Base-by-base conservation (phyloP, 441 rosid species). In the Adansonia grandidieri region DNA sequence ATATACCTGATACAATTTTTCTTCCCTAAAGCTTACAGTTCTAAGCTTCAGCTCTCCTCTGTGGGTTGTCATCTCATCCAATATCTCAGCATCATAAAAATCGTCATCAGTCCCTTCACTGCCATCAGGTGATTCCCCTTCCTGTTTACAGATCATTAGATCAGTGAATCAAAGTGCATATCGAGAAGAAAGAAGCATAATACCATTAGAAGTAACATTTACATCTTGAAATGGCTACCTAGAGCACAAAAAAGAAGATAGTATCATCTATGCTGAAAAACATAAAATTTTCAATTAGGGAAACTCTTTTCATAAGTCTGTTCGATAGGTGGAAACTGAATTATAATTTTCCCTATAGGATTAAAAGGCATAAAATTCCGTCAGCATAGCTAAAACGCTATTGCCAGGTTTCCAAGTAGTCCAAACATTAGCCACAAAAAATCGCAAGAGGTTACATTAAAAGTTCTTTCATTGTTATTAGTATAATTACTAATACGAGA, bases 31-130 rank as follows among this genome's bases (percentile, higher is more conserved):
- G 87, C 89, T 90, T 60, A 84, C 28, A 68, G 92, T 84, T 88
- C 97, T 91, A 79, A 71, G 87, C 85, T 89, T 93, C 83, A 91
- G 77, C 84, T 92, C 97, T 65, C 97, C 98, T 81, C 96, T 89
- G 73, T 80, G 80, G 32, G 98, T 93, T 42, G 97, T 95, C 84
- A 93, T 84, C 80, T 89, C 92, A 71, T 93, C 97, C 60, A 93
- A 77, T 73, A 93, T 77, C 86, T 95, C 98, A 20, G 91, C 85
- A 77, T 91, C 93, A 50, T 78, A 86, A 73, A 84, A 80, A 67
- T 88, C 90, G 15, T 83, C 89, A 19, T 85, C 85, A 24, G 64
- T 71, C 0, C 58, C 83, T 22, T 85, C 87, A 15, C 20, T 69
- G 15, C 3, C n/a, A 2, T 63, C 57, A 19, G 28, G 9, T 63